Base-by-base conservation (phyloP, 2,329 filamentous ascomycete genomes). In the Paramyrothecium sp. region DNA sequence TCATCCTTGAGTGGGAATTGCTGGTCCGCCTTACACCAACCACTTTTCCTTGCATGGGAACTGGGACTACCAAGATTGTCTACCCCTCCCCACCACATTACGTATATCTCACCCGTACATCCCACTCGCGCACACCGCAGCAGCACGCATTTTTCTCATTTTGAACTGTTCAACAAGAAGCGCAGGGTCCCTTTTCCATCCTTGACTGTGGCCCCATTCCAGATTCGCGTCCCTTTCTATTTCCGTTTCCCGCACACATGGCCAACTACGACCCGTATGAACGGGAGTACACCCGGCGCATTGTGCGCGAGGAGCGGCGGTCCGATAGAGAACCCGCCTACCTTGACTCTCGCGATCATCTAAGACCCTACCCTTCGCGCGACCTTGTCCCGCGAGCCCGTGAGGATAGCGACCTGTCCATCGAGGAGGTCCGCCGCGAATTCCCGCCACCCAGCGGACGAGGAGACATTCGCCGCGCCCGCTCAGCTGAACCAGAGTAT, bases 371-470 rank as follows among this genome's bases (percentile, higher is more conserved):
- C 53, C 71, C 75, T 49, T 75, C 76, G 30, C 80, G 77, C 58
- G 84, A 86, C 47, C 75, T 88, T 8, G 74, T 88, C 13, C 82
- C 83, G 38, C 78, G 83, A 23, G 70, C 78, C 53, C 87, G 89
- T 62, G 88, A 93, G 70, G 89, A 92, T 67, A 92, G 89, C 72
- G 87, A 88, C 50, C 77, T 89, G 23, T 88, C 88, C 2, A 75
- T 96, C 69, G 93, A 97, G 75, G 91, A 96, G 75, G 86, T 96
- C 59, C 86, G 86, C 62, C 87, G 92, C 63, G 90, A 96, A 65
- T 96, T 96, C 67, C 91, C 91, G 33, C 90, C 91, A 7, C 89
- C 88, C n/a, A 62, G 63, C 11, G 69, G 79, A 59, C 71, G 73
- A 56, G n/a, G 33, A 38, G 83, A 84, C 59, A 67, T 81, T 41